phyloP scores from a whole-genome alignment of 179 eudicot species.

The Heliamphora ciliata region DNA sequence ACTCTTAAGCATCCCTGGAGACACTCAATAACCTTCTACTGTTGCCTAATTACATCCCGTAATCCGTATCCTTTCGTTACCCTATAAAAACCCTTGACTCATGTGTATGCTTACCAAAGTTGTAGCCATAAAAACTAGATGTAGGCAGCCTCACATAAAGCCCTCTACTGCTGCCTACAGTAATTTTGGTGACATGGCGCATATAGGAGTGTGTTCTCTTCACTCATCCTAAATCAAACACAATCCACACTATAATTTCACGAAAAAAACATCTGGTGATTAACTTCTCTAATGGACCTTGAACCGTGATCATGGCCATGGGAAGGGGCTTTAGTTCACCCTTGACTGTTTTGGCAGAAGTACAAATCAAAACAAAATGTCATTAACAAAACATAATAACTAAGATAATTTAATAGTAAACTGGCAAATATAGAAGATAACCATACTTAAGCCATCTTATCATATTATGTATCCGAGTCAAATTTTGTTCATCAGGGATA shows the following conservation, averaged over 20 bases:
- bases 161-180: background rate
- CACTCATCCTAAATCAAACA: background rate
- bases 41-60: background rate
- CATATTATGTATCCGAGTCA: background rate
- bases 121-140: background rate
- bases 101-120: background rate
- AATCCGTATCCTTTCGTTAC: background rate
- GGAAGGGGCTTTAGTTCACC: background rate
- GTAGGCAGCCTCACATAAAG: background rate
- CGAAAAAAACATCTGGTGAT: background rate
- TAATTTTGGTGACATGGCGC: background rate
- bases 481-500: background rate
- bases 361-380: too few relatives aligned
- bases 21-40: background rate
- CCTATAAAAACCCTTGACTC: background rate
- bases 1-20: too few relatives aligned
- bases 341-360: background rate
- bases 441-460: background rate
- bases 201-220: background rate
- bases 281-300: background rate
- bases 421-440: too few relatives aligned
- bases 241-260: background rate
- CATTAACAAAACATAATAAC: too few relatives aligned
- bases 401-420: too few relatives aligned
- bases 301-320: background rate